Evolutionary conservation across 1,284 basidiomycete genomes (phyloP), one percentile per base, ranked within the genome.

Genomic region (Puccinia triticina): DNA sequence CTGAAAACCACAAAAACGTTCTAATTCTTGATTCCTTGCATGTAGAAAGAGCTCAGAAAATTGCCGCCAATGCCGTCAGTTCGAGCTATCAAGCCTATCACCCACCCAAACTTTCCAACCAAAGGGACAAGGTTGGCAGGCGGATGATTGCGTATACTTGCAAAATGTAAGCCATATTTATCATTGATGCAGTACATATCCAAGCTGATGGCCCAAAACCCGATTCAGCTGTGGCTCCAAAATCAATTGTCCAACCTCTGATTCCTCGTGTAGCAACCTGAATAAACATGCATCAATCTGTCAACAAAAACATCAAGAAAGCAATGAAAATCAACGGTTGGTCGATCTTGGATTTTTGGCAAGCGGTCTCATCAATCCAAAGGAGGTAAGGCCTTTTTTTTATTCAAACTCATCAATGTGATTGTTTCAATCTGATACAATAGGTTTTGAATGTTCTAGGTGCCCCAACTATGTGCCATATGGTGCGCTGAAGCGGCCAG

Each of bases 221-320:
- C 3, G 21, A 32, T 64, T 29, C 61, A 64, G 61, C 21, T 64
- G 61, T 21, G 61, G 61, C 34, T 32, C 61, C 61, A 64, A 64
- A 26, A 64, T 64, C 5, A 64, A 64, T 21, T 21, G 26, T 11
- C 61, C 61, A 32, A 18, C 61, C 26, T 32, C 61, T 26, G 26
- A 64, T 64, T 64, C 61, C 26, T 64, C 61, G 5, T 64, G 61
- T 64, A 64, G 61, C 61, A 64, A 64, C 21, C 61, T 64, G 5
- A 4, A 7, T 29, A 64, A 64, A 21, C 61, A 64, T 32, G 61
- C 61, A 64, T 55, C 23, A n/a, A 55, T 55, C 53, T 55, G 53
- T 55, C 53, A 55, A 55, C 53, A 21, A 12, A 55, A 55, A 55
- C 11, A 55, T 8, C 10, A 55, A 55, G 53, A 55, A 55, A 55